Evolutionary conservation across 805 yeast species (phyloP), one percentile per base, ranked within the genome.

Genomic region (Saccharomycopsis sp.): DNA sequence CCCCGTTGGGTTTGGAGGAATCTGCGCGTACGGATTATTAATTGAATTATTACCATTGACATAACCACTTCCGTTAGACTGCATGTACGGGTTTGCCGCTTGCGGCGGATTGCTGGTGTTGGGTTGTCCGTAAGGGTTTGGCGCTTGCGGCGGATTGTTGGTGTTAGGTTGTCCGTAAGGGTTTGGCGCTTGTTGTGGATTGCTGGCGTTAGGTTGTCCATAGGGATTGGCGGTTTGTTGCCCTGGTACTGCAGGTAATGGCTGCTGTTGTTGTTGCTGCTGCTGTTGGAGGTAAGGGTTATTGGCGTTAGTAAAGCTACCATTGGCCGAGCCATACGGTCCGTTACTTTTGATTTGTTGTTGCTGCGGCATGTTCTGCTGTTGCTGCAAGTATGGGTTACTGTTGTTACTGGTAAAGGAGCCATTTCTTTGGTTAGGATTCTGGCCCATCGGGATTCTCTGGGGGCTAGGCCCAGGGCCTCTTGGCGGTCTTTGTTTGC

Each of bases 301-400:
- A n/a, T 7, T 44, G 22, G 19, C 5, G 22, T 44, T 44, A 7
- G 19, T 44, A 17, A 44, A 44, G 22, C 49, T 44, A 12, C 22
- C 22, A 44, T 44, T 44, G 5, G 19, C 22, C 5, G 22, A 44
- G 22, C 49, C 22, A 12, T 44, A 17, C 19, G 49, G 22, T 7
- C 49, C 49, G 49, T 44, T 17, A 12, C 22, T 44, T 17, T 44
- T 44, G 8, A 17, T 44, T 44, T 44, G 49, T 44, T 8, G 49
- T 17, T 44, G 49, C 49, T 8, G 49, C 38, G 38, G 38, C 12
- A 29, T 29, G n/a, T 24, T 12, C 12, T 42, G 41, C 53, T 55
- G 59, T n/a, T 50, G 42, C 23, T 55, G 57, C 22, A 20, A 19
- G 47, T 55, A 35, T 8, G 47, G 58, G 24, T 56, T 51, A 3